Base-by-base conservation (phyloP, 768 basidiomycete genomes). In the Leccinum pellstonianum region DNA sequence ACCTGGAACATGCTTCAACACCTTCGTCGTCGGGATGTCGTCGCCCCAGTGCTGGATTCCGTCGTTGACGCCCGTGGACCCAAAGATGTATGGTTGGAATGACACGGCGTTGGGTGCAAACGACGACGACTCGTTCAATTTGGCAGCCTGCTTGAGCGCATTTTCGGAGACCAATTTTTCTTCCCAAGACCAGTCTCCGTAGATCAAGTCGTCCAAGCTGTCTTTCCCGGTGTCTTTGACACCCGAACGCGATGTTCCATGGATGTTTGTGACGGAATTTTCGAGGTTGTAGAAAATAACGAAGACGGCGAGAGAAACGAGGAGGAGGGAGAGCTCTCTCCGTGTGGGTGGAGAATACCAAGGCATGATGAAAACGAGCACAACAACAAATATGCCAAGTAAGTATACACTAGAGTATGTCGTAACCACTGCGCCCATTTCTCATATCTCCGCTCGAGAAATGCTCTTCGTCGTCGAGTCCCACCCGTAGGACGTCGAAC, bases 401-500 rank as follows among this genome's bases (percentile, higher is more conserved):
- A 35, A 33, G 31, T 5, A 12, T 4, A 37, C n/a, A 17, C 54
- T 56, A 64, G 61, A 47, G 38, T 43, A 17, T 51, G 56, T 63
- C 19, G 27, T 46, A 2, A 47, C 33, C 5, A 0, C 33, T 12
- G 11, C 33, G 33, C 33, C 31, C 31, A 31, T 29, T 29, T 29
- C 29, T 29, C 29, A 29, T 29, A 29, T 29, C 29, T 29, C 29
- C 31, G 29, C 8, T 29, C 29, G 31, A 33, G 10, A 33, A 11
- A 33, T 33, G 31, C 31, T 33, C 31, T 33, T 33, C 11, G 31
- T 33, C 31, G 31, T 11, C 31, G 31, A 14, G 29, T 29, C 29
- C 29, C 29, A 29, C 29, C 95, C 95, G 65, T 93, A 93, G 6
- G 88, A 91, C 10, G 91, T 88, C 3, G 92, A 98, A 82, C 23